Percentiles rank a stretch among this genome's conserved stretches.
Conservation (phyloP, 2,329 filamentous ascomycete species). For the Cladosporium sp. region DNA sequence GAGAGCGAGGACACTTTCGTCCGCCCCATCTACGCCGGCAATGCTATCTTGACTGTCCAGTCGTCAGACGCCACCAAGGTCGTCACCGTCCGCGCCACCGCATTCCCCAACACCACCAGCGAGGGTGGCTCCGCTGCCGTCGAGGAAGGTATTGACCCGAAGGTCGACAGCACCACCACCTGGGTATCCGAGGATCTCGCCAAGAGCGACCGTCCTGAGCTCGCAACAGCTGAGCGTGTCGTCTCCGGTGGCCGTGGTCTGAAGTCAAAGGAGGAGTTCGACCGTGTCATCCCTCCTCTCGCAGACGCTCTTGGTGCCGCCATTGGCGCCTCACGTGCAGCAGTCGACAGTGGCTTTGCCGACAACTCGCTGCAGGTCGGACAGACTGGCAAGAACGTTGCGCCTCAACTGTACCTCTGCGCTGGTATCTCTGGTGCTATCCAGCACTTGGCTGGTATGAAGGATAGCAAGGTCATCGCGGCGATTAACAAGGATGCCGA, state of each 20-base stretch:
- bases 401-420: slow-evolving; percentile 89
- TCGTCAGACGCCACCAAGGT: slow-evolving; percentile 81
- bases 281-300: slow-evolving; percentile 84
- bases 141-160: slow-evolving; percentile 80
- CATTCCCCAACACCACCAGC: slow-evolving; percentile 72
- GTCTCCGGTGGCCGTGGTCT: slow-evolving; percentile 91
- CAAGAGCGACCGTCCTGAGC: slow-evolving; percentile 89
- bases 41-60: slow-evolving; percentile 93
- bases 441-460: slow-evolving; percentile 98
- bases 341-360: slow-evolving; percentile 94
- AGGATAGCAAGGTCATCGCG: slow-evolving; percentile 99
- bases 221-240: slow-evolving; percentile 81
- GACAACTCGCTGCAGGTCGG: slow-evolving; percentile 98
- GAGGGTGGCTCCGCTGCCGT: slow-evolving; percentile 71
- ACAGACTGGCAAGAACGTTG: slow-evolving; percentile 98
- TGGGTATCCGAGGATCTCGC: slow-evolving; percentile 93
- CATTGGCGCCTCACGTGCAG: slow-evolving; percentile 88
- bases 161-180: slow-evolving; percentile 67
- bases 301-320: slow-evolving; percentile 93
- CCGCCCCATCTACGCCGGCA: slow-evolving; percentile 94
- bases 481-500: slow-evolving; percentile 98
- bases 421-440: slow-evolving; percentile 96
- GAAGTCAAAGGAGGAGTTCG: slow-evolving; percentile 98
- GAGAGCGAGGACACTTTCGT: slow-evolving; percentile 92
- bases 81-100: slow-evolving; percentile 87